These are phyloP conservation scores for Pseudogymnoascus sp. DNA, from an alignment of 2,329 filamentous ascomycete species.

Conservation along the genomic window DNA sequence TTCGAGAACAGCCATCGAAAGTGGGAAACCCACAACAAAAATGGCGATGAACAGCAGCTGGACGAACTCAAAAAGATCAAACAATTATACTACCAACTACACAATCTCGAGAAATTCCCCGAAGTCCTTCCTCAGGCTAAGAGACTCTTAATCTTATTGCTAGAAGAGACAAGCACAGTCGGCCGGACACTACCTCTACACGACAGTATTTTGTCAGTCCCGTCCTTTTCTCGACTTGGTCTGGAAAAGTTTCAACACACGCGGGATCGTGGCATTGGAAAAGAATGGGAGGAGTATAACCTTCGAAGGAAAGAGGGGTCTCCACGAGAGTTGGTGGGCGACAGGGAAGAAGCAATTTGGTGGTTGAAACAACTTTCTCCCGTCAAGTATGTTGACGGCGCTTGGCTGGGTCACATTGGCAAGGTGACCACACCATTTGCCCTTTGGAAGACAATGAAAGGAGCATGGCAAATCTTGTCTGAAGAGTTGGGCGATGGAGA, in stretches of 20 bases:
- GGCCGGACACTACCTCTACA: conserved; percentile 17
- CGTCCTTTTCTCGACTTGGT: conserved; percentile 23
- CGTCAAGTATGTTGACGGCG: conserved; percentile 40
- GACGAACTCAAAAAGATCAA: conserved; percentile 23
- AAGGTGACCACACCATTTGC: conserved; percentile 36
- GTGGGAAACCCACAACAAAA: conserved; percentile 7
- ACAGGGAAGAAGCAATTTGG: conserved; percentile 29
- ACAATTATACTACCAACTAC: conserved; percentile 34
- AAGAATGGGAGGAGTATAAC: conserved; percentile 24
- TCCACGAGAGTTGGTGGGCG: conserved; percentile 29
- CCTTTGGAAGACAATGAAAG: conserved; percentile 32
- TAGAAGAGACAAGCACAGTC: conserved; percentile 28
- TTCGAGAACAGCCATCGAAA: conserved; percentile 10
- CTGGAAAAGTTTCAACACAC: conserved; percentile 27
- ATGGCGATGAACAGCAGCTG: conserved; percentile 5
- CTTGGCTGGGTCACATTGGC: conserved; percentile 40
- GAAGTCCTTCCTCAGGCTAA: conserved; percentile 29
- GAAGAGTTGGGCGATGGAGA: conserved; percentile 45
- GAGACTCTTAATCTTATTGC: conserved; percentile 27
- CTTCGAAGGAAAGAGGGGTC: conserved; percentile 26
- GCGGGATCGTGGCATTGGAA: conserved; percentile 27
- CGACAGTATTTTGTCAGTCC: conserved; percentile 27
- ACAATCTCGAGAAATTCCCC: conserved; percentile 32
- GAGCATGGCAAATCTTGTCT: conserved; percentile 41
- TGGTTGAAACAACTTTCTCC: conserved; percentile 36